Conservation (phyloP, 805 yeast genomes). For the Lipomyces starkeyi region DNA sequence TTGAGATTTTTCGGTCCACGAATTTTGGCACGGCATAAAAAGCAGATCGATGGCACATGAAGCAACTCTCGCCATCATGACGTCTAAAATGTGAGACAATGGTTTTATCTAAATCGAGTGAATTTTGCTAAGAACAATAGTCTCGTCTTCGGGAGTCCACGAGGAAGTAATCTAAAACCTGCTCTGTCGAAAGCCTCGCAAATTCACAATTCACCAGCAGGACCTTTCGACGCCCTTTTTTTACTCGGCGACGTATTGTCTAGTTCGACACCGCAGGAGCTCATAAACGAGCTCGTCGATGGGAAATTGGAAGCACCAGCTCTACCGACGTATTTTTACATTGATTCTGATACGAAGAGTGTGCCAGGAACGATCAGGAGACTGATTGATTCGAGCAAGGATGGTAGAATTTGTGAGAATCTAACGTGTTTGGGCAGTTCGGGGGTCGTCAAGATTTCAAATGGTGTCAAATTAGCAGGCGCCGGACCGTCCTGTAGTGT, state of each 20-base stretch:
- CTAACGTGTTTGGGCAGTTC: constrained; percentile 27
- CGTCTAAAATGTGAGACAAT: constrained; percentile 11
- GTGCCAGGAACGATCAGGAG: constrained; percentile 6
- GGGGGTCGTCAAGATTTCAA: constrained; percentile 22
- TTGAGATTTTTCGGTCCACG: background rate
- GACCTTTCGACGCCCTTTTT: constrained; percentile 35
- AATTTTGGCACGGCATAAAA: background rate
- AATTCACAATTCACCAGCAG: constrained; percentile 32
- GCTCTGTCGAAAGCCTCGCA: constrained; percentile 30
- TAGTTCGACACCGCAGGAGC: constrained; percentile 10
- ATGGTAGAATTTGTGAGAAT: constrained; percentile 22
- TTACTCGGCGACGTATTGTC: constrained; percentile 33
- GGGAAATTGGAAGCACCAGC: constrained; percentile 19
- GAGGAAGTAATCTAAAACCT: constrained; percentile 10
- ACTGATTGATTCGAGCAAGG: constrained; percentile 10
- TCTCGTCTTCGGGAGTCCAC: constrained; percentile 35
- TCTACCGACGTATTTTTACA: constrained; percentile 31
- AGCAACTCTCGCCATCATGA: background rate
- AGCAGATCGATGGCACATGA: background rate
- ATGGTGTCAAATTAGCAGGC: constrained; percentile 28
- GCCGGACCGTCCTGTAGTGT: constrained; percentile 22
- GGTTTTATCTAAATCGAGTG: too few relatives aligned
- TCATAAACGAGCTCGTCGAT: constrained; percentile 16
- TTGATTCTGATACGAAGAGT: background rate
- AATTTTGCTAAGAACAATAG: constrained; percentile 10